Conservation (phyloP, 345 rosid genomes). For the Linum usitatissimum region DNA sequence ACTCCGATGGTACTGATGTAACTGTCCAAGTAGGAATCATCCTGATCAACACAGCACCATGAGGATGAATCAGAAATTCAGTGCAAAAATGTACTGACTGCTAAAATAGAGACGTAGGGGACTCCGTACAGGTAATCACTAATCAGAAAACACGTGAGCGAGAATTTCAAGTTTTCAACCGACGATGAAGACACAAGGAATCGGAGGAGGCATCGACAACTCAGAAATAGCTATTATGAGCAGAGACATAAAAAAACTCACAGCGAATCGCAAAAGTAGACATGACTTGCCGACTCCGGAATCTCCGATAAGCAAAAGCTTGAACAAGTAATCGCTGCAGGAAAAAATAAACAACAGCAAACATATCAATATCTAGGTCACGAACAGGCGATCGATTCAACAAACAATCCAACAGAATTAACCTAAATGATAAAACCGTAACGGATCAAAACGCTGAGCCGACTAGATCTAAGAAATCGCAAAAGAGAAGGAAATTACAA, state of each 20-base stretch:
- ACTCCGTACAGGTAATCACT: no score
- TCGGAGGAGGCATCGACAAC: no score
- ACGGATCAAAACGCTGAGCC: conserved; percentile 20
- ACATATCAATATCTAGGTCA: no score
- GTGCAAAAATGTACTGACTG: not conserved
- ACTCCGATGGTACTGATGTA: conserved; percentile 92
- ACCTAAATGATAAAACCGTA: not conserved
- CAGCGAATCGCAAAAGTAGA: conserved; percentile 26
- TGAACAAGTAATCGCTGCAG: conserved; percentile 28
- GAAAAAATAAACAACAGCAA: not conserved
- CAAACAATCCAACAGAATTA: no score
- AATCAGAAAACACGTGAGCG: no score
- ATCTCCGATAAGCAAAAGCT: conserved; percentile 29
- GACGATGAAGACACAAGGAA: no score
- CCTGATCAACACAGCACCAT: conserved; percentile 28
- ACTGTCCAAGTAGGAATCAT: conserved; percentile 88
- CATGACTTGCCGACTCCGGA: conserved; percentile 28
- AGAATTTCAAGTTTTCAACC: no score
- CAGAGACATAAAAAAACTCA: conserved; percentile 10
- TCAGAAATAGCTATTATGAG: not conserved
- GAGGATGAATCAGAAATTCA: not conserved
- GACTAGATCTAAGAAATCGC: conserved; percentile 21
- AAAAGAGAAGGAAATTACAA: not conserved
- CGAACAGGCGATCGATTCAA: no score
- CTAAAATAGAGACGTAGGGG: no score